Base-by-base conservation (phyloP, 371 early-diverging fungal genomes). In the Syncephalastrum racemosum region DNA sequence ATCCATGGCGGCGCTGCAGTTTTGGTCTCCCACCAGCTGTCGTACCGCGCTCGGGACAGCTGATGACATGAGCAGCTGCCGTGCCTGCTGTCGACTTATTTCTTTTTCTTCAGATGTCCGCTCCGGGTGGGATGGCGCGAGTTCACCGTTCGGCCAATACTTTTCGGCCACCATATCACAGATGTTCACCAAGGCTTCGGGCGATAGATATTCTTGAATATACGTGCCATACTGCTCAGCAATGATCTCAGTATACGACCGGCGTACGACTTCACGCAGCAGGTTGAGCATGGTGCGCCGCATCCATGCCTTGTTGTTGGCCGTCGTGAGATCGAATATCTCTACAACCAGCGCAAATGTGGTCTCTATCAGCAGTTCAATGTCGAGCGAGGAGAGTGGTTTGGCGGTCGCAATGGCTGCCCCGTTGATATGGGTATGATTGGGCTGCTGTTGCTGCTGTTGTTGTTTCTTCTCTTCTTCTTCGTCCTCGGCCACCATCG, bases 291-390 rank as follows among this genome's bases (percentile, higher is more conserved):
- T 55, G 1, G 78, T 71, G 43, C 78, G 51, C 40, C 78, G 59
- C 70, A 78, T 66, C 78, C 78, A 78, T 0, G 76, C 79, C 40
- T 64, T 66, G 25, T 79, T 73, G 41, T 73, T 79, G n/a, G 71
- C 62, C 0, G 71, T 56, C 1, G 79, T 73, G 4, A 79, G 56
- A 20, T 79, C 73, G 53, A 79, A 79, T 2, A 75, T 71, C 31
- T 79, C 79, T 0, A 73, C 73, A 1, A 79, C 56, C 1, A 79
- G 45, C 1, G 79, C 75, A 62, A 73, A 79, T 0, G 79, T 73
- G 0, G 79, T 79, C 55, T 79, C 79, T 19, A 79, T 79, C 46
- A 79, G 49, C 4, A 79, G 58, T 25, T 79, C 79, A 0, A 73
- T 65, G 46, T 79, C 79, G 61, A 75, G 58, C 0, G 79, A 25